Base-by-base conservation (phyloP, 352 stramenopile species). In the Phytophthora gonapodyides region DNA sequence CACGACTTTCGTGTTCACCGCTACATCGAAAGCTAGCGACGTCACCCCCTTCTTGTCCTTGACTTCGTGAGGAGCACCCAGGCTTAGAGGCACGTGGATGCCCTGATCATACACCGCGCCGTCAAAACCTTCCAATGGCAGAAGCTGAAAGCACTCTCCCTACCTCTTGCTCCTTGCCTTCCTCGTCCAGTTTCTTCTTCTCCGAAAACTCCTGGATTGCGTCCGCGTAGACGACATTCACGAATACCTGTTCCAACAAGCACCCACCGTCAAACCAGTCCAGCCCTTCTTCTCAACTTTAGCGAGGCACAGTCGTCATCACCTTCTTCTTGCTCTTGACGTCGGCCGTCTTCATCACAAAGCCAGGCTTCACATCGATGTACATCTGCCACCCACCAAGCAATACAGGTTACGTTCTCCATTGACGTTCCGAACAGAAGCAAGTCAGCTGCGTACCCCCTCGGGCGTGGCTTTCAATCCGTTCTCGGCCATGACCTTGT, bases 171-270 rank as follows among this genome's bases (percentile, higher is more conserved):
- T 94, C 83, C 11, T 84, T 84, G 30, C 82, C 84, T 17, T 93
- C 53, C 2, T 87, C 81, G 38, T 93, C 73, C 44, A 94, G 65
- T 41, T 91, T 84, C 43, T 85, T 91, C 55, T 88, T 82, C 63
- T 91, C 71, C 7, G 85, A 93, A 55, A 93, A 91, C 11, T 51
- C 82, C 57, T 93, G 84, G 55, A 94, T 90, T n/a, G 75, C 64
- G 17, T 78, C 67, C 16, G 81, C 80, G 63, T 71, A 74, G 42
- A 87, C 89, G 31, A 94, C 71, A 61, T 94, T 94, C 31, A 94
- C 72, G 61, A 94, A 94, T 24, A 90, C 72, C 80, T 89, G n/a
- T 30, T n/a, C 19, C 21, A 46, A 6, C 27, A 51, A 27, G 37
- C 5, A 7, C 44, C 19, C 40, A 30, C n/a, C 8, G 12, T 36